Base-by-base conservation (phyloP, 768 basidiomycete species). In the Termitomyces sp. region DNA sequence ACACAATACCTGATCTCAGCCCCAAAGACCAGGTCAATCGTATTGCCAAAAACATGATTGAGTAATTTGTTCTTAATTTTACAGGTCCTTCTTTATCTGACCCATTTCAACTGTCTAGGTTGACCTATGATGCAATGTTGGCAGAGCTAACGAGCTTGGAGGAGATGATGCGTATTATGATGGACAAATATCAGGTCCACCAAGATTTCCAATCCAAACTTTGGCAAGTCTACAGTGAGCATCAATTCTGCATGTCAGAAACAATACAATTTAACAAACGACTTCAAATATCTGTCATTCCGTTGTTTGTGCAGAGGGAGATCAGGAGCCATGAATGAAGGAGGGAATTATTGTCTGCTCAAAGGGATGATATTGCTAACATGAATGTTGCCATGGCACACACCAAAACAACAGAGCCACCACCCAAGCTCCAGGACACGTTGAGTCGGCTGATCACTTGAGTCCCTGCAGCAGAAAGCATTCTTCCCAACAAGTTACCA, bases 21-120 rank as follows among this genome's bases (percentile, higher is more conserved):
- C 57, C 91, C 0, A 94, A 95, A 71, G 87, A 87, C 46, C 92
- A 97, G 69, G 83, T 97, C 58, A 95, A 87, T 64, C 79, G 95
- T 14, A 97, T 99, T 42, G 85, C 96, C 6, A 95, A 93, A 77
- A 97, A 98, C 68, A 91, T 99, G 84, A 92, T 99, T 47, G 92
- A 97, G 97, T 97, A 55, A 33, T 22, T 48, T 33, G 86, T 14
- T 51, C 49, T 30, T 30, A 30, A 55, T 55, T 27, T 48, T 24
- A 18, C 4, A 18, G 12, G 18, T 42, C 18, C 24, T 30, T 40
- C 12, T 18, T 39, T 12, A 5, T 56, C 4, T 40, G 50, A 40
- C 30, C 30, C 58, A 30, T 45, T 34, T 48, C 40, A 59, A 40
- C 18, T 4, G 37, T 37, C 18, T 26, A 98, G 96, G 69, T 79